Base-by-base conservation (phyloP, 805 yeast genomes). In the Teunomyces atbi region DNA sequence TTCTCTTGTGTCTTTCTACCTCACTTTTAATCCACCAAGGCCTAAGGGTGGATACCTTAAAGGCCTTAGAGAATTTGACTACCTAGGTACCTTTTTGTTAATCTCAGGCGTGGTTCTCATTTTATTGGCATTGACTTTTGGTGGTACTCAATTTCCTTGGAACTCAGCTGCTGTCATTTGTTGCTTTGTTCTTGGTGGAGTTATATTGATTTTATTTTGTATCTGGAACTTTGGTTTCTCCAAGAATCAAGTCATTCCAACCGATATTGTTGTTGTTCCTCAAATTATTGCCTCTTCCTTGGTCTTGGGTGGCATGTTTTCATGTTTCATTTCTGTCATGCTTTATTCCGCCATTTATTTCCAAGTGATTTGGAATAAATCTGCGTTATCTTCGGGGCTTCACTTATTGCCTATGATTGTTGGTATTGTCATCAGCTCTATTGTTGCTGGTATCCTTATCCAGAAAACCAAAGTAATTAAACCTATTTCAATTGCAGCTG, bases 381-480 rank as follows among this genome's bases (percentile, higher is more conserved):
- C 64, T 43, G 68, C 81, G 4, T 63, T 75, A 61, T 60, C 61
- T 16, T 66, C 81, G 2, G 83, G 83, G 32, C 56, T 76, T 27
- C 64, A 73, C 23, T 56, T 73, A 34, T 57, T 79, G 19, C 79
- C 83, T 1, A 40, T 63, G 27, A 66, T 77, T 42, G 58, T 76
- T 20, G 52, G 76, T 12, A 66, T 71, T 26, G 74, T 64, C 41
- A 47, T 66, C 1, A 53, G 66, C 5, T 64, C 82, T 7, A 56
- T 69, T 11, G 3, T 55, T 3, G 48, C 67, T 1, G 83, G 82
- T 4, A 46, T 69, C 4, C 1, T 63, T 3, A 64, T 79, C 20
- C 65, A 66, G 18, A 65, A 59, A 47, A 59, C 73, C 3, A 65
- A 72, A 29, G 52, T 60, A 21, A 69, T 79, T 41, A 76, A 76